Conservation (phyloP, 2,329 filamentous ascomycete species). For the Hymenoscyphus occultus region DNA sequence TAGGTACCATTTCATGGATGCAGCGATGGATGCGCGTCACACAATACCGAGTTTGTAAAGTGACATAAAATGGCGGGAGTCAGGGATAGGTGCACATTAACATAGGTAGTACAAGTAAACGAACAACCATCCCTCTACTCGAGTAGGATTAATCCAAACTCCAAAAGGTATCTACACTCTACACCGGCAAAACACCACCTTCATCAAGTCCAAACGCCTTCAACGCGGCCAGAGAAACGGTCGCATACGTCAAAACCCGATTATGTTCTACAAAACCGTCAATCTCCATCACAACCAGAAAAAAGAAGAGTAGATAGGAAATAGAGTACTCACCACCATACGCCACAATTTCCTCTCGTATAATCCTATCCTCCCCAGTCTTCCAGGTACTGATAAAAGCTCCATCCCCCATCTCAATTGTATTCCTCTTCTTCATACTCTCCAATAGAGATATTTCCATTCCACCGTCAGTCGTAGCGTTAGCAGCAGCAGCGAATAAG, state of each 20-base stretch:
- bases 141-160: background rate
- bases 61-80: too few species aligned
- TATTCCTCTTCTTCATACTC: conserved; percentile 34
- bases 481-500: conserved; percentile 59
- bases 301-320: background rate
- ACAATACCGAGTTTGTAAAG: too few species aligned
- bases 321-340: conserved; percentile 32
- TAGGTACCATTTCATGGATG: too few species aligned
- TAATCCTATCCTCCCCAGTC: conserved; percentile 32
- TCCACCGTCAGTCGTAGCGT: conserved; percentile 44
- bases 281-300: conserved; percentile 19
- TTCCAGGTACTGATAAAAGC: conserved; percentile 37
- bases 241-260: conserved; percentile 61
- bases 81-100: too few species aligned
- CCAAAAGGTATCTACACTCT: conserved; percentile 12
- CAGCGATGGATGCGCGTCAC: too few species aligned
- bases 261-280: conserved; percentile 58
- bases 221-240: conserved; percentile 62
- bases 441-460: conserved; percentile 27
- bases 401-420: conserved; percentile 35
- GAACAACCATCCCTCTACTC: background rate
- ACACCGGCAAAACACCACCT: conserved; percentile 24
- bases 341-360: conserved; percentile 34
- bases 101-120: too few species aligned
- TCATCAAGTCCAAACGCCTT: conserved; percentile 55